phyloP scores from a whole-genome alignment of 441 rosid genomes.

The Jatropha podagrica region DNA sequence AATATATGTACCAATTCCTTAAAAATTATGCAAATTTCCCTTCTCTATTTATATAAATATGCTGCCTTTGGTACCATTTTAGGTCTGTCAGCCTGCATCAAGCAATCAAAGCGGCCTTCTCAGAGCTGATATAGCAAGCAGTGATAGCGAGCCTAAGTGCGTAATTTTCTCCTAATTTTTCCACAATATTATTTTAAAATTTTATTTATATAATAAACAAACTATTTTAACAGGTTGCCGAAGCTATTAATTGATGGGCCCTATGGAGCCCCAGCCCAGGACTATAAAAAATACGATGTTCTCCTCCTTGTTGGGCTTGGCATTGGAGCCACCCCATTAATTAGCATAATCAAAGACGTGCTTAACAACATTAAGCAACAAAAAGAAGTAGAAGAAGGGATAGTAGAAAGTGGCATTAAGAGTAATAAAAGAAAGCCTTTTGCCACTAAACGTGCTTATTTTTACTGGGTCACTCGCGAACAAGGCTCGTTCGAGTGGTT shows the following conservation, averaged over 20 bases:
- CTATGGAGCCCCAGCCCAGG: slow-evolving; percentile 77
- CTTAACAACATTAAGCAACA: slow-evolving; percentile 51
- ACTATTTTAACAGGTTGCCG: slow-evolving; percentile 51
- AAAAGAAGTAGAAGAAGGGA: slow-evolving; percentile 36
- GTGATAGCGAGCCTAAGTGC: slow-evolving; percentile 28
- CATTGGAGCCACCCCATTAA: slow-evolving; percentile 71
- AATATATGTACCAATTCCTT: not conserved
- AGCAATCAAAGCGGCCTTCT: slow-evolving; percentile 60
- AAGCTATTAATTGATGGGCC: slow-evolving; percentile 68
- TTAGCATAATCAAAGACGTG: slow-evolving; percentile 67
- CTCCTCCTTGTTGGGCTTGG: slow-evolving; percentile 71
- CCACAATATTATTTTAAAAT: not conserved
- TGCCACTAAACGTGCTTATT: slow-evolving; percentile 57
- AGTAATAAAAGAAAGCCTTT: slow-evolving; percentile 30
- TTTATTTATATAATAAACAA: not conserved
- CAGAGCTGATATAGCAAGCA: slow-evolving; percentile 45
- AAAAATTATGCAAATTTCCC: not conserved
- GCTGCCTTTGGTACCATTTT: not conserved
- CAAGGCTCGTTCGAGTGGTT: slow-evolving; percentile 79
- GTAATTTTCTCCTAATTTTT: not conserved
- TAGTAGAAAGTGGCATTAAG: slow-evolving; percentile 4
- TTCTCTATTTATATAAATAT: not conserved
- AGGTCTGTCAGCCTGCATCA: slow-evolving; percentile 64
- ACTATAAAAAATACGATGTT: slow-evolving; percentile 66
- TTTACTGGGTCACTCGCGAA: slow-evolving; percentile 79